These are phyloP conservation scores for Tetramitus jugosus DNA, from an alignment of 208 protist species.

Conservation along the genomic window DNA sequence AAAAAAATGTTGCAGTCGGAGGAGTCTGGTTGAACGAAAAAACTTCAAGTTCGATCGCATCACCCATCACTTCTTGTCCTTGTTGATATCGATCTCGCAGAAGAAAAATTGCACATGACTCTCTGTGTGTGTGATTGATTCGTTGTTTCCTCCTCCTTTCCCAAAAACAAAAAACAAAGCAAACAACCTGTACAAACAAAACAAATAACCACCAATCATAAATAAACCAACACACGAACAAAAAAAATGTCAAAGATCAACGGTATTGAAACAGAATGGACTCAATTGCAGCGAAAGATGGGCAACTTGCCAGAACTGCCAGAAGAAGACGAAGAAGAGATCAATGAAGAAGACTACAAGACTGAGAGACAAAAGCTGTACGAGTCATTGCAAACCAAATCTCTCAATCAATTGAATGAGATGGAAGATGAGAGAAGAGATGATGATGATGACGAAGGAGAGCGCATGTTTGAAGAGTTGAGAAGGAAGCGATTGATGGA, in stretches of 20 bases:
- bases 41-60: too few species aligned
- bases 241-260: constrained; percentile 8
- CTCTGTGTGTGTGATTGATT: too few species aligned
- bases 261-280: constrained; percentile 24
- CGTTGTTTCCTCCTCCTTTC: too few species aligned
- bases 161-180: too few species aligned
- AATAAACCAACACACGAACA: background rate
- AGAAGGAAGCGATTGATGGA: background rate
- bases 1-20: too few species aligned
- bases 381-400: background rate
- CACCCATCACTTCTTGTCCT: too few species aligned
- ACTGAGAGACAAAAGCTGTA: background rate
- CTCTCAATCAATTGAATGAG: background rate
- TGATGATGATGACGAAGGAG: constrained; percentile 5
- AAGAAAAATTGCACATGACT: too few species aligned
- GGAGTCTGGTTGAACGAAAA: too few species aligned
- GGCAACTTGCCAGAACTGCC: background rate
- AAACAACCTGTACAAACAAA: too few species aligned
- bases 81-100: too few species aligned
- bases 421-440: background rate
- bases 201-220: too few species aligned
- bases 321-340: background rate
- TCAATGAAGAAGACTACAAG: background rate
- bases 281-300: background rate
- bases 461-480: background rate